phyloP scores from a whole-genome alignment of 1,284 basidiomycete genomes.

The Thelephora terrestris region DNA sequence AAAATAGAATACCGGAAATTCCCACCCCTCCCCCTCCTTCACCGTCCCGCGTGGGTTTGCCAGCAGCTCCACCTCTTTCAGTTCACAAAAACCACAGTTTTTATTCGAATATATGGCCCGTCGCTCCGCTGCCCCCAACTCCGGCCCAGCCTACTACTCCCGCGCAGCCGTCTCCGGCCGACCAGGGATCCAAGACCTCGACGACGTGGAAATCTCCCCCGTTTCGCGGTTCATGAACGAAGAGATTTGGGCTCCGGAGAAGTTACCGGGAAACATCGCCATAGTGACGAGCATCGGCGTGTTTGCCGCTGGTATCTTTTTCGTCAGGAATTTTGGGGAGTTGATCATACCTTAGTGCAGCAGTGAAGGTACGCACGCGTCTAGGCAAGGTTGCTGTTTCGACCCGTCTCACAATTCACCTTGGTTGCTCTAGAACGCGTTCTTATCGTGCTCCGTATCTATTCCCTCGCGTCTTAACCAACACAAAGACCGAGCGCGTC shows the following conservation, averaged over 20 bases:
- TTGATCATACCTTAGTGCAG: constrained; percentile 42
- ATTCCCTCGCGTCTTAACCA: too few species aligned
- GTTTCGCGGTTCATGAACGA: constrained; percentile 53
- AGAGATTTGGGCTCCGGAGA: constrained; percentile 61
- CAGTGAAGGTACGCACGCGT: too few species aligned
- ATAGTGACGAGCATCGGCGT: constrained; percentile 51
- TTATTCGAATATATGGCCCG: constrained; percentile 44
- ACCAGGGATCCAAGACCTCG: constrained; percentile 24
- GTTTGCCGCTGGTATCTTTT: constrained; percentile 57
- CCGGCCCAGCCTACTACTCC: constrained; percentile 45
- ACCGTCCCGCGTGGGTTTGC: background rate
- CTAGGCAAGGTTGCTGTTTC: too few species aligned
- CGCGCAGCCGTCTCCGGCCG: constrained; percentile 22
- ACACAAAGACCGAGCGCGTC: too few species aligned
- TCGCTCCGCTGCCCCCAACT: constrained; percentile 44
- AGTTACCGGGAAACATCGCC: constrained; percentile 60
- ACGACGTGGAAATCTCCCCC: constrained; percentile 49
- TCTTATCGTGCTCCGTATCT: too few species aligned
- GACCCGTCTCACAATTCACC: too few species aligned
- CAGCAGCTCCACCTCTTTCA: background rate
- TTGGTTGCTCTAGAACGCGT: too few species aligned
- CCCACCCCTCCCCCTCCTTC: background rate
- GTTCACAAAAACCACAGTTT: background rate
- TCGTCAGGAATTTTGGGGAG: constrained; percentile 63
- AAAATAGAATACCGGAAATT: too few species aligned